Conservation (phyloP, 2,329 filamentous ascomycete genomes). For the Sporothrix dimorphospora region DNA sequence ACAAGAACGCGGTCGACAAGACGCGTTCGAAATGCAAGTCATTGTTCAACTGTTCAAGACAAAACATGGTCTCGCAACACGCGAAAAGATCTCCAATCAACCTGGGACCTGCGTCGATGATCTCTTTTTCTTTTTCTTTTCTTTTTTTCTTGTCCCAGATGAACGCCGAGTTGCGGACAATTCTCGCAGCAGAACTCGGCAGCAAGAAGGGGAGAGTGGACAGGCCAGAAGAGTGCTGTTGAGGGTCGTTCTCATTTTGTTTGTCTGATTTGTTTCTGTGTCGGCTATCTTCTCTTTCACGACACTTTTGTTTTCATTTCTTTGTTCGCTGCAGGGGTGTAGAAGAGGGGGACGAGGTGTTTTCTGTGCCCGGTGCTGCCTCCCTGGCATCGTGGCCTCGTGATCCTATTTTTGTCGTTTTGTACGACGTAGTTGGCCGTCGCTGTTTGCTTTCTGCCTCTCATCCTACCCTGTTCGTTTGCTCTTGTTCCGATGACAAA, state of each 20-base stretch:
- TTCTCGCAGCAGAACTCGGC: not conserved
- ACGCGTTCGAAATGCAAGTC: conserved; percentile 20
- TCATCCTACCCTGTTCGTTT: not conserved
- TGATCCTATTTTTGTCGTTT: not conserved
- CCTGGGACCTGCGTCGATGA: conserved; percentile 13
- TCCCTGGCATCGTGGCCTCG: not conserved
- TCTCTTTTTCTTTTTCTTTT: not conserved
- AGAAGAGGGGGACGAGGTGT: not conserved
- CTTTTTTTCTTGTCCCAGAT: not conserved
- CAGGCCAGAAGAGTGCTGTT: not conserved
- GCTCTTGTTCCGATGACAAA: not conserved
- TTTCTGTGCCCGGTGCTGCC: not conserved
- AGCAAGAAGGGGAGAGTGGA: not conserved
- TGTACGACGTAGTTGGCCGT: not conserved
- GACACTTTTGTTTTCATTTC: not conserved
- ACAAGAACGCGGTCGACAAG: not conserved
- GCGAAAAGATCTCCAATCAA: not conserved
- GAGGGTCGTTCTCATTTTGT: not conserved
- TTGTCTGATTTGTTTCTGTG: not conserved
- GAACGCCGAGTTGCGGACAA: not conserved
- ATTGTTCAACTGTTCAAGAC: not conserved
- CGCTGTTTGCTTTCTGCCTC: not conserved
- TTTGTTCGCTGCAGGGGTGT: not conserved
- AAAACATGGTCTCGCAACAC: not conserved
- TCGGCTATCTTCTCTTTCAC: not conserved